phyloP scores from a whole-genome alignment of 148 eudicot species.

The Chenopodium berlandieri region DNA sequence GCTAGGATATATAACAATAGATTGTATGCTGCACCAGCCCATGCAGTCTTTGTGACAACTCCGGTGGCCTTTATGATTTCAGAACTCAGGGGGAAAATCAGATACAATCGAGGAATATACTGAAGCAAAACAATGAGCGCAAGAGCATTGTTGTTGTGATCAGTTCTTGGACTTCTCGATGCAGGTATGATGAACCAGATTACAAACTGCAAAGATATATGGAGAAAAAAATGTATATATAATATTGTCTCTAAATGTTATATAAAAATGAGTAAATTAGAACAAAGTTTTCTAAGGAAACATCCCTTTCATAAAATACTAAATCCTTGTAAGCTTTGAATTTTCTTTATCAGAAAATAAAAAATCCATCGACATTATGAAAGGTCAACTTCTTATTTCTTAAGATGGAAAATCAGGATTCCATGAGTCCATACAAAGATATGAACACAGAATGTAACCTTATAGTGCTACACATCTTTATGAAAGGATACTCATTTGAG shows the following conservation, averaged over 20 bases:
- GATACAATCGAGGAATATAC: constrained; percentile 84
- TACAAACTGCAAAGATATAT: constrained; percentile 57
- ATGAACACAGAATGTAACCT: background rate
- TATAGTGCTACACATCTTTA: background rate
- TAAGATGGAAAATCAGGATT: background rate
- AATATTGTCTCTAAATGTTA: background rate
- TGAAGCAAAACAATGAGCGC: constrained; percentile 93
- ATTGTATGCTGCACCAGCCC: constrained; percentile 99
- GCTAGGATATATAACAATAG: constrained; percentile 84
- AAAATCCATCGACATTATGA: too few relatives aligned
- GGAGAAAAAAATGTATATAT: background rate
- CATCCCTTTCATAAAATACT: background rate
- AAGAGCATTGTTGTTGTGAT: constrained; percentile 90
- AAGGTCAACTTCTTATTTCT: background rate
- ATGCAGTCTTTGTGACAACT: constrained; percentile 95
- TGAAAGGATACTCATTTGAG: background rate
- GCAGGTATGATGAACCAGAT: constrained; percentile 97
- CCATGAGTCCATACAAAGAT: background rate
- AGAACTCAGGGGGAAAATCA: constrained; percentile 90
- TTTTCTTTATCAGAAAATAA: too few relatives aligned
- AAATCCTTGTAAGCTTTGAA: background rate
- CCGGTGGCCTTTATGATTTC: constrained; percentile 92
- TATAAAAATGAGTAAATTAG: too few relatives aligned
- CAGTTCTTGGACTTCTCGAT: constrained; percentile 60
- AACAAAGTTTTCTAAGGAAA: background rate